A percentile compares a stretch with the other conserved stretches of the same genome.
Conservation (phyloP, 1,139 yeast genomes). For the Saccharomyces hybrid region DNA sequence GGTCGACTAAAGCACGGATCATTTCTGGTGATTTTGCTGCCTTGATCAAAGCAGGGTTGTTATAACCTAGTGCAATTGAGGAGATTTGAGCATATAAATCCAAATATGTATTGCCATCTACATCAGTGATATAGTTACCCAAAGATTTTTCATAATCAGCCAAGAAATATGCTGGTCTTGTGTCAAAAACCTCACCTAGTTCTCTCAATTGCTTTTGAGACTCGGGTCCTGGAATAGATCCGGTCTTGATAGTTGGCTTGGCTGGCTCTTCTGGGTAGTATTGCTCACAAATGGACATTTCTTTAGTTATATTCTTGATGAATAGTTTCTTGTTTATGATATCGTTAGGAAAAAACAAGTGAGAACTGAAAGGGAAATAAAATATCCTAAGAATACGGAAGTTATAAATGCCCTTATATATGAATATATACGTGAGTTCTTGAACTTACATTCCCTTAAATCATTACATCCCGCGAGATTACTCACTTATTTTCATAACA, state of each 20-base stretch:
- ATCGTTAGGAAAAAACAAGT: background rate
- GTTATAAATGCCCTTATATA: background rate
- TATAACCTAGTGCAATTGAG: constrained; percentile 68
- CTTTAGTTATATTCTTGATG: background rate
- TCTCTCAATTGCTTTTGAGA: constrained; percentile 42
- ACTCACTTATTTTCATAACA: background rate
- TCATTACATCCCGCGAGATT: constrained; percentile 1
- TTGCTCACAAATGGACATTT: constrained; percentile 40
- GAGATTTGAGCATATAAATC: constrained; percentile 71
- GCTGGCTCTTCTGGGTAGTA: constrained; percentile 56
- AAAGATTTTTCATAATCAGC: constrained; percentile 56
- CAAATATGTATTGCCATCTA: constrained; percentile 56
- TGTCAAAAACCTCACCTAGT: constrained; percentile 52
- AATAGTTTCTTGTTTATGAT: background rate
- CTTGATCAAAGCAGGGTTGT: constrained; percentile 57
- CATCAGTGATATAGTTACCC: constrained; percentile 69
- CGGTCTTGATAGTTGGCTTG: constrained; percentile 42
- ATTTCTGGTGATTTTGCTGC: constrained; percentile 58
- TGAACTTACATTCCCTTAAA: background rate
- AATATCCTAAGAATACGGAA: background rate
- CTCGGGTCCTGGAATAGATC: constrained; percentile 55
- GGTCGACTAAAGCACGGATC: constrained; percentile 59
- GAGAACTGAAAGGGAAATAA: background rate
- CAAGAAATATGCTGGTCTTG: constrained; percentile 59
- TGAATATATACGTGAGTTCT: background rate